Evolutionary conservation across 331 rosid genomes (phyloP).

Genomic region (Saraca asoca): DNA sequence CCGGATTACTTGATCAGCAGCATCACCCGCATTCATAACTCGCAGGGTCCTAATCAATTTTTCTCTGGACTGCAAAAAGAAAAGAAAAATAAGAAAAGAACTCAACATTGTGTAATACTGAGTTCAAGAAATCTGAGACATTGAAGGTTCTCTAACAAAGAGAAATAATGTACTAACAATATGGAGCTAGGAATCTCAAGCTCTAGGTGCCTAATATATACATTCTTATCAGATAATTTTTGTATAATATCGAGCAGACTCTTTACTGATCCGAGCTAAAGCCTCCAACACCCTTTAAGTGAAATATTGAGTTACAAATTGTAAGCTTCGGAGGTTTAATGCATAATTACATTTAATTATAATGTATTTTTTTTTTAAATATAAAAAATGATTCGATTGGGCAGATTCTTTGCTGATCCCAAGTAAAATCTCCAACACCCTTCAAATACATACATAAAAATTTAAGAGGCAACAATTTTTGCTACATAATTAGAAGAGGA

Average conservation of each 20-base stretch:
- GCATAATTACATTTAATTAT: no score
- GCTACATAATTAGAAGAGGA: background rate
- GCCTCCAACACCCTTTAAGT: no score
- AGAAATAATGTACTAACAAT: slow-evolving; percentile 11
- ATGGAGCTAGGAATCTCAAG: background rate
- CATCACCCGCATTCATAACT: slow-evolving; percentile 92
- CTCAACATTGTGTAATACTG: background rate
- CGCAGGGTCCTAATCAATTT: slow-evolving; percentile 75
- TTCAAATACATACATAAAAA: no score
- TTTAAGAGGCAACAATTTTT: background rate
- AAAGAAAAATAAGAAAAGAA: slow-evolving; percentile 5
- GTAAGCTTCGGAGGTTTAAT: no score
- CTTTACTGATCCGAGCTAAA: no score
- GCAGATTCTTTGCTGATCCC: slow-evolving; percentile 13
- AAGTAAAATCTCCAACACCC: background rate
- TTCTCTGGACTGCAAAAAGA: slow-evolving; percentile 81
- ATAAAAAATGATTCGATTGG: slow-evolving; percentile 6
- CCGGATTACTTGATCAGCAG: slow-evolving; percentile 91
- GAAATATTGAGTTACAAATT: no score
- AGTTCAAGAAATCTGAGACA: background rate
- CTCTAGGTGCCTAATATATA: background rate
- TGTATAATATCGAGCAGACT: slow-evolving; percentile 3
- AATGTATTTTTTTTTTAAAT: no score
- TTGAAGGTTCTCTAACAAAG: background rate
- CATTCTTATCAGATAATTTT: background rate